Evolutionary conservation across 2,329 filamentous ascomycete species (phyloP).

Genomic region (Fusarium cyanostomum): DNA sequence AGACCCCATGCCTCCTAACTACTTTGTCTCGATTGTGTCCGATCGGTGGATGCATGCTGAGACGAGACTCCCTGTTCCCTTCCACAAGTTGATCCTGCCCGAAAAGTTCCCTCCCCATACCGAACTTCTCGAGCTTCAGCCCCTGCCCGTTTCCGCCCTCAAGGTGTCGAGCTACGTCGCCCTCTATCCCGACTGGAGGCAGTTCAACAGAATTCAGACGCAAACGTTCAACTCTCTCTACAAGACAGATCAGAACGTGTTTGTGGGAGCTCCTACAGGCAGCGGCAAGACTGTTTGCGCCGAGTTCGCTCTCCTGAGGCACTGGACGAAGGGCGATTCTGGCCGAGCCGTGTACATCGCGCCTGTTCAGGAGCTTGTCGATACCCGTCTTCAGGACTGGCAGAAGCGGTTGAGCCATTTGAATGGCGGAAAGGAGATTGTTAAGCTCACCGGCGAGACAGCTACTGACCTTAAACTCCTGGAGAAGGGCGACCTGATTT

Average conservation of each 20-base stretch:
- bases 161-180: slow-evolving; percentile 85
- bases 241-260: slow-evolving; percentile 90
- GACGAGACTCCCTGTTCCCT: slow-evolving; percentile 90
- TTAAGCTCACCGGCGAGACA: slow-evolving; percentile 93
- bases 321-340: slow-evolving; percentile 70
- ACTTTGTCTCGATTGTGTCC: slow-evolving; percentile 94
- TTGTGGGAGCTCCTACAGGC: slow-evolving; percentile 90
- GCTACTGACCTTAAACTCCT: slow-evolving; percentile 89
- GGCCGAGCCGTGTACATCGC: slow-evolving; percentile 93
- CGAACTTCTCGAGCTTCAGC: slow-evolving; percentile 89
- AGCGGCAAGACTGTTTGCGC: slow-evolving; percentile 98
- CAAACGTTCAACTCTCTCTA: slow-evolving; percentile 96
- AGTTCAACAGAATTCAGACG: slow-evolving; percentile 98
- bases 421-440: slow-evolving; percentile 85
- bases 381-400: slow-evolving; percentile 86
- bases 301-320: slow-evolving; percentile 88
- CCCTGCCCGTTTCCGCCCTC: slow-evolving; percentile 85
- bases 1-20: slow-evolving; percentile 98
- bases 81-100: slow-evolving; percentile 92
- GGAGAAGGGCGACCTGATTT: slow-evolving; percentile 85
- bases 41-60: slow-evolving; percentile 99
- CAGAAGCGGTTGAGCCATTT: slow-evolving; percentile 76
- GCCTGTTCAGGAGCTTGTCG: slow-evolving; percentile 92
- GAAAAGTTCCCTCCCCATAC: slow-evolving; percentile 97
- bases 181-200: slow-evolving; percentile 83